Percentiles rank a stretch among this genome's conserved stretches.
Evolutionary conservation across 331 rosid genomes (phyloP).

Genomic region (Rosa hybrid): DNA sequence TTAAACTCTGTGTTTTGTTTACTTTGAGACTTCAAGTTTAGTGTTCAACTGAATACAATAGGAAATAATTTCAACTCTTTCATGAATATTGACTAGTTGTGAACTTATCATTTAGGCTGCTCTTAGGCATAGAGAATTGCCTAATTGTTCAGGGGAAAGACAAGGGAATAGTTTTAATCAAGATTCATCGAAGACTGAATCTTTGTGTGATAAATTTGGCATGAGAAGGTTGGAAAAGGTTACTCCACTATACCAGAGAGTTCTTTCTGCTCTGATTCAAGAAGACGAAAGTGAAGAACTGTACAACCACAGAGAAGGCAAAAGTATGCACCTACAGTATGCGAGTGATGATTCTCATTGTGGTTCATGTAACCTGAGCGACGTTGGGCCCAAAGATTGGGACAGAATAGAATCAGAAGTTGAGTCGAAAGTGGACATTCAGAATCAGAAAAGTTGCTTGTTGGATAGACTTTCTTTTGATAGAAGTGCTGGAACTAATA

Average conservation of each 20-base stretch:
- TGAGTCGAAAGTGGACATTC: constrained; percentile 67
- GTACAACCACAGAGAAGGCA: constrained; percentile 56
- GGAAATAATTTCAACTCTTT: constrained; percentile 10
- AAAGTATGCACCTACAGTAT: constrained; percentile 62
- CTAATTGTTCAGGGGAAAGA: constrained; percentile 51
- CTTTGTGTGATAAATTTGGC: constrained; percentile 50
- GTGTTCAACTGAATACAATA: constrained; percentile 21
- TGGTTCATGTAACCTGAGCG: constrained; percentile 84
- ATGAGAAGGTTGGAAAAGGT: constrained; percentile 54
- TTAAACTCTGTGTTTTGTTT: constrained; percentile 1
- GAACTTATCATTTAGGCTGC: constrained; percentile 47
- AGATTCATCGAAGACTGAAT: constrained; percentile 24
- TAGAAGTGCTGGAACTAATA: constrained; percentile 58
- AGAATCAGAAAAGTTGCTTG: constrained; percentile 48
- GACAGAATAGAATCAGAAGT: constrained; percentile 81
- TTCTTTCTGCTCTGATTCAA: constrained; percentile 82
- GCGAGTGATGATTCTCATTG: constrained; percentile 91
- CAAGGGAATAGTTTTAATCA: constrained; percentile 27
- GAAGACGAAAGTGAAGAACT: constrained; percentile 78
- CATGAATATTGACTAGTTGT: constrained; percentile 20
- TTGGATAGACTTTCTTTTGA: constrained; percentile 73
- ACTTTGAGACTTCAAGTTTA: constrained; percentile 17
- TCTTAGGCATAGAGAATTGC: constrained; percentile 46
- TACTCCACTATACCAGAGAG: constrained; percentile 77
- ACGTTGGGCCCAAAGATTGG: constrained; percentile 76